Base-by-base conservation (phyloP, 2,329 filamentous ascomycete genomes). In the Epichloe hybrida region DNA sequence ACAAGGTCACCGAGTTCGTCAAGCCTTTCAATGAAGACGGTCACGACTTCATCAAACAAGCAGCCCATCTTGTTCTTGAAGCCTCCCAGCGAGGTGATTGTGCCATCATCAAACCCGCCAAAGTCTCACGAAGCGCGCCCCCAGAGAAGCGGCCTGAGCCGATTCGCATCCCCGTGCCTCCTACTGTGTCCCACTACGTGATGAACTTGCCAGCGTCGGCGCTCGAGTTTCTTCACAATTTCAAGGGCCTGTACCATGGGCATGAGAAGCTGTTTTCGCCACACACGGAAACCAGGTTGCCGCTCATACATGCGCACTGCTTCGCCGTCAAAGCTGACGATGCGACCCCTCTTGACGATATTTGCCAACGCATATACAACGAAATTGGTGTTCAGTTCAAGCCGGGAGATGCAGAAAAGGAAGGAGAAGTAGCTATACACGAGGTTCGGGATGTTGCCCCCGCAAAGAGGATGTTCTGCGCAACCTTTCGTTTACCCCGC, bases 141-240 rank as follows among this genome's bases (percentile, higher is more conserved):
- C 40, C 62, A 15, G 61, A 62, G 20, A 63, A 66, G 13, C 63
- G 63, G 3, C 69, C 69, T 4, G 60, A 65, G 49, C 65, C 66
- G 23, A 59, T 59, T 55, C 67, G 60, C 54, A 62, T 80, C 34
- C 70, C 73, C 11, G 73, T 89, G 44, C 91, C 91, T 2, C 75
- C 76, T 2, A 83, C 83, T 38, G 87, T 97, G 64, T 77, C 82
- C n/a, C 93, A 97, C 71, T 98, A 90, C 65, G 86, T 97, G 57
- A 96, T 98, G 88, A 98, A 98, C 68, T 83, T 98, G 15, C 93
- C 93, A 0, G 93, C 90, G 1, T 86, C 82, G 1, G 91, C 93
- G 1, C 83, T 93, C 53, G 83, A 86, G 52, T 98, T 98, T 64
- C 75, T 96, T 21, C 72, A 73, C 50, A 67, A 69, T 59, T 70